A percentile compares a stretch with the other conserved stretches of the same genome.
Conservation (phyloP, 2,329 filamentous ascomycete species). For the Pseudogymnoascus sp. region DNA sequence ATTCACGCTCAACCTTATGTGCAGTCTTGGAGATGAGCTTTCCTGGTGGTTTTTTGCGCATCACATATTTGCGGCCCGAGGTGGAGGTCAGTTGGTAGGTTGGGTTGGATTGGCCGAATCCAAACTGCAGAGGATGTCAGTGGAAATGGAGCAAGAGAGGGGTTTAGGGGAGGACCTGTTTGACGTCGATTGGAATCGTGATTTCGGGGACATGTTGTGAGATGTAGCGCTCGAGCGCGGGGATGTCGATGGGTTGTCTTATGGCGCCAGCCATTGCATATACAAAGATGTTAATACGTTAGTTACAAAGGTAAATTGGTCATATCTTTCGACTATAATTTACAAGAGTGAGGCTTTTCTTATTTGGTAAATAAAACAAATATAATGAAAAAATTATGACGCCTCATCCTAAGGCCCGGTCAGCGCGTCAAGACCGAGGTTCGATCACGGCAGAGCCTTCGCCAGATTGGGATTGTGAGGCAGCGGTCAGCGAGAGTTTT, state of each 20-base stretch:
- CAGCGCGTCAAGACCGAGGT: too few species aligned
- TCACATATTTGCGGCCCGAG: conserved; percentile 64
- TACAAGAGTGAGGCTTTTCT: too few species aligned
- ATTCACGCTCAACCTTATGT: conserved; percentile 90
- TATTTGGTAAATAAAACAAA: too few species aligned
- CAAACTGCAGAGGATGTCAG: conserved; percentile 55
- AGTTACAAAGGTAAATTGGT: too few species aligned
- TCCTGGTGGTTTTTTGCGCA: conserved; percentile 92
- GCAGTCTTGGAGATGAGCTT: conserved; percentile 83
- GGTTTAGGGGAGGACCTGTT: conserved; percentile 60
- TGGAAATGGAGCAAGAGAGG: not conserved
- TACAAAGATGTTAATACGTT: too few species aligned
- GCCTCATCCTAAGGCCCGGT: too few species aligned
- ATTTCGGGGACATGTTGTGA: conserved; percentile 74
- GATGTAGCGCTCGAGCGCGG: conserved; percentile 73
- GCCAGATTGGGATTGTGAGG: too few species aligned
- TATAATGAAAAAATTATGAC: too few species aligned
- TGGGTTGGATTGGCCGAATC: conserved; percentile 90
- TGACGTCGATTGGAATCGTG: conserved; percentile 73
- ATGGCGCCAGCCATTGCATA: conserved; percentile 71
- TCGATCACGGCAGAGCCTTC: too few species aligned
- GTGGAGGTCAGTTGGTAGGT: conserved; percentile 80
- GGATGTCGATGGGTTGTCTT: conserved; percentile 82
- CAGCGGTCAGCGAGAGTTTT: too few species aligned
- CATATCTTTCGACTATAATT: too few species aligned